Base-by-base conservation (phyloP, 2,329 filamentous ascomycete species). In the Acrodontium crateriforme region DNA sequence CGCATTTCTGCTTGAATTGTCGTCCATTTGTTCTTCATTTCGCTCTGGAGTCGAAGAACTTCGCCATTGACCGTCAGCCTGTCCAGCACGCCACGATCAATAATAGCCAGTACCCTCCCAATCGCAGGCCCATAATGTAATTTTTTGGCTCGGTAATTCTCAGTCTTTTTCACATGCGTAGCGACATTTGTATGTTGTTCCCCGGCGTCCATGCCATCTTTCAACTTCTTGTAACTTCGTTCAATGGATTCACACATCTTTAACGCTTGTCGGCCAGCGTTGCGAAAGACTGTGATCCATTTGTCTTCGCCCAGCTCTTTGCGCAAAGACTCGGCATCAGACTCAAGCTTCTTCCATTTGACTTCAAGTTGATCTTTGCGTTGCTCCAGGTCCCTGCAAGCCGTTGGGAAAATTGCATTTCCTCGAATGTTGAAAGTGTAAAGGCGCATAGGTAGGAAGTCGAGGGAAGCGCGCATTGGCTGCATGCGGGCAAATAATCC, bases 171-270 rank as follows among this genome's bases (percentile, higher is more conserved):
- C 35, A 66, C 63, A 57, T 89, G 68, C 2, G 65, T 62, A 5
- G 74, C 62, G 13, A 73, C 71, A 45, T 79, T 82, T 9, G 75
- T 78, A 34, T 83, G 56, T 39, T 89, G 78, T 45, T 78, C 66
- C 6, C 75, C 76, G 8, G 71, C 65, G 33, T 92, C 81, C 10
- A 93, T 63, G 3, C 74, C 75, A 47, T 93, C 83, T 37, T 71
- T 74, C 18, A 98, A 65, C 55, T 92, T 92, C 25, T 64, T 57
- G 33, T 91, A 72, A 49, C 84, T 93, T 38, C 87, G 71, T 49
- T 91, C 81, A 13, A 95, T 82, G 3, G 85, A 94, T 42, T 93
- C 83, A 49, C 83, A 87, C 84, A 98, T 93, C 60, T 93, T 93
- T 42, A 89, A 74, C 4, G 89, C 87, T 55, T 94, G 84, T 32